A percentile compares a stretch with the other conserved stretches of the same genome.
These are phyloP conservation scores for Pseudogymnoascus sp. DNA, from an alignment of 2,329 filamentous ascomycete genomes.

Conservation along the genomic window DNA sequence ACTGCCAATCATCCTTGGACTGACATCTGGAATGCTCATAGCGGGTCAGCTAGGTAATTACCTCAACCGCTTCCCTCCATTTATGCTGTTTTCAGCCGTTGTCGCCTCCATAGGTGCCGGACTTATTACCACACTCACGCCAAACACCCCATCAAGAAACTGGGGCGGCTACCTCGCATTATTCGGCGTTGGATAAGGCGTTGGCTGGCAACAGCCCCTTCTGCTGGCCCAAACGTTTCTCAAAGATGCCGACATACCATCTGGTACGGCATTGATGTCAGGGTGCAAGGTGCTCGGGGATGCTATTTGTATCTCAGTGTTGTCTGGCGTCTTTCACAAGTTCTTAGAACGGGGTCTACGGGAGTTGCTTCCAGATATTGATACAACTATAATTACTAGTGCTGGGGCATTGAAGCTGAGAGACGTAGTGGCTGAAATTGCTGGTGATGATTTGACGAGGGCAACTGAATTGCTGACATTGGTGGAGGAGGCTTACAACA, in stretches of 20 bases:
- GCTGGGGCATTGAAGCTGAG: neutral
- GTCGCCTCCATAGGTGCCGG: constrained; percentile 35
- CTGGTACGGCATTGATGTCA: constrained; percentile 43
- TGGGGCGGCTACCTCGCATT: constrained; percentile 29
- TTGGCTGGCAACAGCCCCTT: constrained; percentile 20
- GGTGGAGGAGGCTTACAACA: neutral
- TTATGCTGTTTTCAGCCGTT: constrained; percentile 29
- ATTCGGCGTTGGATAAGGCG: constrained; percentile 11
- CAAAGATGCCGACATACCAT: constrained; percentile 40
- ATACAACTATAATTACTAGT: neutral
- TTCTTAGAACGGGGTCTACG: neutral
- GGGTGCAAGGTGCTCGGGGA: constrained; percentile 61
- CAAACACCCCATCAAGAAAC: constrained; percentile 26
- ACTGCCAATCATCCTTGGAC: constrained; percentile 27
- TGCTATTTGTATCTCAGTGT: constrained; percentile 55
- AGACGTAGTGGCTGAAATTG: neutral
- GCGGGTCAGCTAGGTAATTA: constrained; percentile 27
- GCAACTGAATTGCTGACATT: neutral
- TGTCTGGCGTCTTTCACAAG: constrained; percentile 52
- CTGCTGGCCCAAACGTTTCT: constrained; percentile 42
- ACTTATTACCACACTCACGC: constrained; percentile 30
- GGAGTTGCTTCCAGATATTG: neutral
- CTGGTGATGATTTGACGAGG: neutral
- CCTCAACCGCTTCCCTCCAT: constrained; percentile 24
- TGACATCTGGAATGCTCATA: constrained; percentile 25